Percentiles rank a stretch among this genome's conserved stretches.
Evolutionary conservation across 78 protist species (phyloP).

Genomic region (Neovahlkampfia damariscottae): DNA sequence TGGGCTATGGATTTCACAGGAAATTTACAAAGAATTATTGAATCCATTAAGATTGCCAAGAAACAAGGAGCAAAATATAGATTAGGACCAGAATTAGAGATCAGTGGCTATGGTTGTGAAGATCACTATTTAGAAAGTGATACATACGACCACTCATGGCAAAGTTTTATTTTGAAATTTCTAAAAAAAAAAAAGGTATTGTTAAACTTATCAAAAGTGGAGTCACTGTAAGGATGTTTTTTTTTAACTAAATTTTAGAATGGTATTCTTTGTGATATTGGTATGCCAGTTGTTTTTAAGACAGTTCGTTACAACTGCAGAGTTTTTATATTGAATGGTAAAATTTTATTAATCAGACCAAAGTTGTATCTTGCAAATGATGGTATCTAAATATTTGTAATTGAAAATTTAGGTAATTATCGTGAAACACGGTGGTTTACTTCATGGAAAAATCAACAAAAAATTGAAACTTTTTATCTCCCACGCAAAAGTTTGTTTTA

Average conservation of each 20-base stretch:
- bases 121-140: constrained; percentile 71
- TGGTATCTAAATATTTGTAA: too few species aligned
- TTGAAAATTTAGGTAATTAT: too few species aligned
- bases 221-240: too few species aligned
- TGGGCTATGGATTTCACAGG: constrained; percentile 75
- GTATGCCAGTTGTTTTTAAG: constrained; percentile 58
- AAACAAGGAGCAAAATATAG: background rate
- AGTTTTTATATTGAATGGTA: constrained; percentile 23
- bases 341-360: constrained; percentile 56
- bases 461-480: background rate
- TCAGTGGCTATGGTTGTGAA: constrained; percentile 59
- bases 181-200: too few species aligned
- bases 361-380: constrained; percentile 61
- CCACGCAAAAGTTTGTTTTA: background rate
- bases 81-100: constrained; percentile 42
- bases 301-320: constrained; percentile 71
- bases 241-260: too few species aligned
- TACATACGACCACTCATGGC: constrained; percentile 58
- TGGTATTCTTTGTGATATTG: constrained; percentile 67
- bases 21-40: constrained; percentile 42
- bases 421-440: constrained; percentile 71
- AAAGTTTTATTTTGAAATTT: constrained; percentile 33
- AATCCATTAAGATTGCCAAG: constrained; percentile 21
- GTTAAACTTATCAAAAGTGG: constrained; percentile 10
- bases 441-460: constrained; percentile 37